A percentile compares a stretch with the other conserved stretches of the same genome.
Evolutionary conservation across 345 rosid genomes (phyloP).

Genomic region (Rubroshorea leprosula): DNA sequence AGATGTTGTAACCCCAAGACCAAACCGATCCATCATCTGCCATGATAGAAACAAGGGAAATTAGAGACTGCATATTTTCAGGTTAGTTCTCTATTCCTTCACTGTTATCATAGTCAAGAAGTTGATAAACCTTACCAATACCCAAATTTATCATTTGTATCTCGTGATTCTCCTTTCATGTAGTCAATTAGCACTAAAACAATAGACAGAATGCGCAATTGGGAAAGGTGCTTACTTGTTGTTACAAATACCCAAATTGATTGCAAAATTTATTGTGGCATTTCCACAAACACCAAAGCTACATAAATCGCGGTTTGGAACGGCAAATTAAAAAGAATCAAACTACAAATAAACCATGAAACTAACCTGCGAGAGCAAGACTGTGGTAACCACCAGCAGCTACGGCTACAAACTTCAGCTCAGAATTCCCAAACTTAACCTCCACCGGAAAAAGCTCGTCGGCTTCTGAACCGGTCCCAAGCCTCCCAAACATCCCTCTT

Average conservation of each 20-base stretch:
- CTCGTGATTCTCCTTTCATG: too few relatives aligned
- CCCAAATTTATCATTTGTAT: too few relatives aligned
- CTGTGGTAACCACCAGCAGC: conserved; percentile 95
- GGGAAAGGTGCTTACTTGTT: too few relatives aligned
- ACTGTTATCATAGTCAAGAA: too few relatives aligned
- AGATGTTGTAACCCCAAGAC: conserved; percentile 88
- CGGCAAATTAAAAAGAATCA: neutral
- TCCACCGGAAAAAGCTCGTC: conserved; percentile 66
- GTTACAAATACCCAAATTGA: too few relatives aligned
- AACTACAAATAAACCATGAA: neutral
- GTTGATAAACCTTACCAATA: too few relatives aligned
- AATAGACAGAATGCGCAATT: too few relatives aligned
- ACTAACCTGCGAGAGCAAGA: conserved; percentile 69
- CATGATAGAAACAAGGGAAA: conserved; percentile 18
- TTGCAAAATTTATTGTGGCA: neutral
- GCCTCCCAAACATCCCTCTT: conserved; percentile 89
- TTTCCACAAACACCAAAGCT: conserved; percentile 7
- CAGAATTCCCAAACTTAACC: conserved; percentile 31
- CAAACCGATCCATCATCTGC: conserved; percentile 93
- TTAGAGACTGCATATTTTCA: conserved; percentile 8
- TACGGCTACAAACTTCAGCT: conserved; percentile 50
- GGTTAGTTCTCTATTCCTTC: neutral
- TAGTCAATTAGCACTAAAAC: too few relatives aligned
- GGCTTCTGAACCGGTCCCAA: conserved; percentile 64
- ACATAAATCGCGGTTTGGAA: neutral